A percentile compares a stretch with the other conserved stretches of the same genome.
These are phyloP conservation scores for Hypoxylon sp. DNA, from an alignment of 2,329 filamentous ascomycete genomes.

Conservation along the genomic window DNA sequence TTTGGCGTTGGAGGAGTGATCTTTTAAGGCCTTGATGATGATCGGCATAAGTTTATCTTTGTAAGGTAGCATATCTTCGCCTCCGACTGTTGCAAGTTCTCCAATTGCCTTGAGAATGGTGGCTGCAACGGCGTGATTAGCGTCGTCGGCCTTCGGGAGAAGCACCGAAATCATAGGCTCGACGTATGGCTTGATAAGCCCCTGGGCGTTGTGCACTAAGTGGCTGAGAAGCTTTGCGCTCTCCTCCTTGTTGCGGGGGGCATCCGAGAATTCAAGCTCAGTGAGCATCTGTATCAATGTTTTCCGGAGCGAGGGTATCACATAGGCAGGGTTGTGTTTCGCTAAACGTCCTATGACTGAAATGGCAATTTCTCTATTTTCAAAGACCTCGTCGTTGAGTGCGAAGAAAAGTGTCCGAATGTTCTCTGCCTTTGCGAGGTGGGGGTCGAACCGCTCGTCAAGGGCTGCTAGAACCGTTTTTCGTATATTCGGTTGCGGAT, in stretches of 20 bases:
- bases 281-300: slow-evolving; percentile 96
- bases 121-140: slow-evolving; percentile 88
- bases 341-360: slow-evolving; percentile 96
- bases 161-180: slow-evolving; percentile 96
- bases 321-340: slow-evolving; percentile 93
- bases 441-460: slow-evolving; percentile 93
- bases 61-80: slow-evolving; percentile 93
- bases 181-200: slow-evolving; percentile 95
- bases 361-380: slow-evolving; percentile 94
- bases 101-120: slow-evolving; percentile 97
- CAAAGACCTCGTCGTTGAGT: slow-evolving; percentile 93
- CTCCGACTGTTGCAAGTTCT: slow-evolving; percentile 92
- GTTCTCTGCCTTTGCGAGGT: slow-evolving; percentile 97
- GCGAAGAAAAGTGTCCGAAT: slow-evolving; percentile 96
- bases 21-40: slow-evolving; percentile 93
- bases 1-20: slow-evolving; percentile 91
- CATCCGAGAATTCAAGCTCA: slow-evolving; percentile 96
- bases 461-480: slow-evolving; percentile 89
- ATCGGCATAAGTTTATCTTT: slow-evolving; percentile 94
- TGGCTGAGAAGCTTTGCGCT: slow-evolving; percentile 94
- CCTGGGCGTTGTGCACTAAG: slow-evolving; percentile 92
- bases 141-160: slow-evolving; percentile 90
- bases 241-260: slow-evolving; percentile 94
- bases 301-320: slow-evolving; percentile 95
- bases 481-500: slow-evolving; percentile 90